Evolutionary conservation across 108 stramenopile species (phyloP).

Genomic region (Phaeodactylum tricornutum): DNA sequence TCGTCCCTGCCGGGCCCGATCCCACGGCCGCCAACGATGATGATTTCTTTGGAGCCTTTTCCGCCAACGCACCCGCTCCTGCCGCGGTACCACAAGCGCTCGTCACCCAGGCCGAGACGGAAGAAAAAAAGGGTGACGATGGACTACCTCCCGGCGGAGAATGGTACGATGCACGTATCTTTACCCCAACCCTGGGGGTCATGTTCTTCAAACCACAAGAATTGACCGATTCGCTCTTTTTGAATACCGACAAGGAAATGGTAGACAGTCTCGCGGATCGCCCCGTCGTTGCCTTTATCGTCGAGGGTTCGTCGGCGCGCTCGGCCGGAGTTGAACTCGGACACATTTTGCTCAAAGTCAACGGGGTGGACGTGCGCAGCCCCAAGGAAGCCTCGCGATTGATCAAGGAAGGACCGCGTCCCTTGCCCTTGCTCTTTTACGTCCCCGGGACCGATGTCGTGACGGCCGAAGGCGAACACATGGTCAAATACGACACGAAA

Average conservation of each 20-base stretch:
- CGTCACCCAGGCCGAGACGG: conserved; percentile 16
- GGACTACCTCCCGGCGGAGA: conserved; percentile 81
- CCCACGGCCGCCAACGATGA: conserved; percentile 15
- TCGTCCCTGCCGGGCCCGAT: conserved; percentile 9
- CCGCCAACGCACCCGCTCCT: conserved; percentile 8
- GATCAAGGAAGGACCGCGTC: conserved; percentile 85
- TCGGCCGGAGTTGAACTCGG: conserved; percentile 79
- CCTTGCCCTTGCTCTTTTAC: conserved; percentile 72
- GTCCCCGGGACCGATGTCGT: conserved; percentile 78
- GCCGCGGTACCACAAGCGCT: conserved; percentile 9
- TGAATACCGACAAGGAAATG: conserved; percentile 55
- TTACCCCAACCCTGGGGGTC: conserved; percentile 85
- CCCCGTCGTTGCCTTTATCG: conserved; percentile 85
- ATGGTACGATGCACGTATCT: conserved; percentile 85
- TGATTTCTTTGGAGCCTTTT: conserved; percentile 62
- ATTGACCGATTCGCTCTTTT: conserved; percentile 70
- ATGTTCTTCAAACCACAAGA: conserved; percentile 92
- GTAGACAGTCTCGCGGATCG: conserved; percentile 70
- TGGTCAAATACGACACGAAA: conserved; percentile 86
- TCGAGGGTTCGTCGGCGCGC: conserved; percentile 74
- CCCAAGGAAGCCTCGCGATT: conserved; percentile 82
- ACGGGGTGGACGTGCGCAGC: conserved; percentile 81
- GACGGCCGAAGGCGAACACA: conserved; percentile 82
- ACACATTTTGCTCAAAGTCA: conserved; percentile 79
- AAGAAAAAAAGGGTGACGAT: conserved; percentile 34